Evolutionary conservation across 2,329 filamentous ascomycete species (phyloP), one percentile per base, ranked within the genome.

Genomic region (Fusarium sp.): DNA sequence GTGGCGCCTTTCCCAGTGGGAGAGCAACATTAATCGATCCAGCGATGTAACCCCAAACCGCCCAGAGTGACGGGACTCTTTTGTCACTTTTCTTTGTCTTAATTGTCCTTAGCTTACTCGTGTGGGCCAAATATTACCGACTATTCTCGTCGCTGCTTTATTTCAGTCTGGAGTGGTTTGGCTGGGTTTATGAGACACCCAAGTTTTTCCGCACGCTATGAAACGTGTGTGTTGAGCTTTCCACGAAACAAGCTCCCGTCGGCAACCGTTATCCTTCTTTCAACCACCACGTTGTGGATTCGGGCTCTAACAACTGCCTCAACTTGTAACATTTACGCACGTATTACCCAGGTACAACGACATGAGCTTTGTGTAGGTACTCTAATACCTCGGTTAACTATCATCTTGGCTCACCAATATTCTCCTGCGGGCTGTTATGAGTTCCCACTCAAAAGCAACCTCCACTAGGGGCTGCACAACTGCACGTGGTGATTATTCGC

Each of bases 221-320:
- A 52, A 70, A 69, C 66, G 33, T 55, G 66, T n/a, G 52, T 67
- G 66, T 51, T 67, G 62, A 66, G 48, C 43, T 52, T 66, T 57
- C 46, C 24, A 38, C 43, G 22, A 53, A 69, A 55, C 38, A 61
- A 54, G 46, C 24, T 59, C 38, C 45, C 46, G 40, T 50, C 48
- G 48, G 60, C 20, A 45, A 65, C 56, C 20, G 43, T 53, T 66
- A 51, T 42, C 54, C 43, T 54, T 58, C 52, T 45, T 20, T 54
- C 40, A 40, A 49, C 36, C 18, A 36, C 45, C 22, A 60, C 39
- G 45, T 58, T 40, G 48, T 55, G 38, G 64, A 31, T 36, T 60
- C 48, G 13, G n/a, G 36, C 51, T 31, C 24, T 14, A 43, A 24
- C 56, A 51, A 39, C 33, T 42, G 45, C 44, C 24, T 49, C 40